Evolutionary conservation across 2,329 filamentous ascomycete genomes (phyloP), one percentile per base, ranked within the genome.

Genomic region (Alternaria triticina): DNA sequence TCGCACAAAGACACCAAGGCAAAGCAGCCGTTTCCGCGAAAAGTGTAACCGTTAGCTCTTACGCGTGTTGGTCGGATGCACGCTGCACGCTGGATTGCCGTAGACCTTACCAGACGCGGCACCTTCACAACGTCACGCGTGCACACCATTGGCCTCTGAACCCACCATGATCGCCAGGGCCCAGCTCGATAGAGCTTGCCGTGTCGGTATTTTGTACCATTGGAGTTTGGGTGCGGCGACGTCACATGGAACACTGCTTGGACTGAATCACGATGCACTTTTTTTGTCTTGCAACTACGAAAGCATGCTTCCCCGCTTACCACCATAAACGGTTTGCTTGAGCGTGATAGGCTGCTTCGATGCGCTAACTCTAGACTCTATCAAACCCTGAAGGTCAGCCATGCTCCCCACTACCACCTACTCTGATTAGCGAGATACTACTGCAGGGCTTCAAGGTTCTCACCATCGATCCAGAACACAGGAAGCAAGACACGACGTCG

Each of bases 81-180:
- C 51, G 62, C 49, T 65, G 59, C 57, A 60, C 54, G 62, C 49
- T 65, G 59, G 72, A 78, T 77, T 67, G 67, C 62, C 74, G 57
- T 71, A 40, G 63, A 44, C 70, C 60, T 73, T 75, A 62, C 71
- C 70, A 64, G 52, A 69, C 65, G 54, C 45, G 67, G 62, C 56
- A 58, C 27, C 54, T 64, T 46, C 56, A 62, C 68, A 74, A 72
- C 76, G 75, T 79, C 77, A 79, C 74, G 72, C 74, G 73, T 70
- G 54, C 69, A 65, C 54, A 46, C 60, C 47, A 70, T 70, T 72
- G 67, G 68, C 58, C 30, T 58, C 54, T 30, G 52, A 45, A 33
- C 60, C 58, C 60, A 45, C 59, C 51, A 6, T 52, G 74, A 74
- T 73, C 73, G 71, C 67, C 71, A 73, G 70, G 69, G 65, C 66